Conservation (phyloP, 129 eudicot species). For the Logfia minima region DNA sequence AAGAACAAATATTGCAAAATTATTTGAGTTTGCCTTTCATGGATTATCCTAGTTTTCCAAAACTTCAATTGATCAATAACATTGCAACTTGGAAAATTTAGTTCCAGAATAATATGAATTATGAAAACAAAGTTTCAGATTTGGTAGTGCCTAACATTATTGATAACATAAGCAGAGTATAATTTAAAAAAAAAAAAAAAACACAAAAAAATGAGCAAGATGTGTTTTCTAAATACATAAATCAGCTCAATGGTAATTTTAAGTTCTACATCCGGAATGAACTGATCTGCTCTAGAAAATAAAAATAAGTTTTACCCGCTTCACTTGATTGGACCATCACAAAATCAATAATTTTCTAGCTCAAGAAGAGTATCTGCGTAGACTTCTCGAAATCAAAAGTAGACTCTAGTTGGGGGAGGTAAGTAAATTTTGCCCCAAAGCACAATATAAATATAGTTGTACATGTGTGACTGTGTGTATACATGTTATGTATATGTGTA, state of each 20-base stretch:
- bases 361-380: neutral
- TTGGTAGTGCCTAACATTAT: neutral
- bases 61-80: neutral
- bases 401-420: too few relatives aligned
- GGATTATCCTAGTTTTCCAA: neutral
- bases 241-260: neutral
- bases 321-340: neutral
- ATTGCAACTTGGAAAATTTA: neutral
- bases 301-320: neutral
- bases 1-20: neutral
- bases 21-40: too few relatives aligned
- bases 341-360: neutral
- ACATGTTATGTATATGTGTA: too few relatives aligned
- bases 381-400: neutral
- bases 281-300: neutral
- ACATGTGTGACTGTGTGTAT: neutral
- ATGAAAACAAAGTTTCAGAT: neutral
- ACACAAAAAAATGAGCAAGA: neutral
- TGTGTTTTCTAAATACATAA: neutral
- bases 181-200: too few relatives aligned
- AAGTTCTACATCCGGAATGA: neutral
- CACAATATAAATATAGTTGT: neutral
- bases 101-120: neutral
- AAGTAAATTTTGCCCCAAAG: too few relatives aligned
- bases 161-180: neutral